phyloP scores from a whole-genome alignment of 495 filamentous ascomycete species.

The Pyrenopolyporus hunteri region DNA sequence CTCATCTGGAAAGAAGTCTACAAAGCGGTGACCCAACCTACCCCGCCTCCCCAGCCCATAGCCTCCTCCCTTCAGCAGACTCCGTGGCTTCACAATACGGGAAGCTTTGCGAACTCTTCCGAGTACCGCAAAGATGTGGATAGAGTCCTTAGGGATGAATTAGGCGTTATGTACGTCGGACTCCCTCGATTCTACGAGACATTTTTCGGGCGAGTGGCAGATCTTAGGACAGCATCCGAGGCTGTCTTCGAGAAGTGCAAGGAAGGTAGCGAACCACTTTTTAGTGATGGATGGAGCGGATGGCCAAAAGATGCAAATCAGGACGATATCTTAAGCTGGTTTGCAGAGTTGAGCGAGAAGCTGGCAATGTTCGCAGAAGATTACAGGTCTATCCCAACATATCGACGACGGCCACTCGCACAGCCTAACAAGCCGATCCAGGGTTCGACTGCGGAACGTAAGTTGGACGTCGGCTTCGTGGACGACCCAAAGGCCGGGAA shows the following conservation, averaged over 20 bases:
- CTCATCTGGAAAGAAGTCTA: constrained; percentile 42
- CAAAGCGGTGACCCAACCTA: constrained; percentile 39
- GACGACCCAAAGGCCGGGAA: background rate
- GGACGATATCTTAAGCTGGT: background rate
- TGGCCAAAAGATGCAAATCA: background rate
- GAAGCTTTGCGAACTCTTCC: constrained; percentile 51
- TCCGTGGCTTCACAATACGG: constrained; percentile 49
- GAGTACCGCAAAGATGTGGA: constrained; percentile 51
- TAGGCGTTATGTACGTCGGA: constrained; percentile 35
- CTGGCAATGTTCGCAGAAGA: background rate
- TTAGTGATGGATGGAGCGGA: background rate
- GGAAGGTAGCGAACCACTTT: background rate
- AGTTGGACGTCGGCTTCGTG: background rate
- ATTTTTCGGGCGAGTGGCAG: background rate
- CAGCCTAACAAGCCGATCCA: background rate
- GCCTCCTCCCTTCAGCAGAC: constrained; percentile 48
- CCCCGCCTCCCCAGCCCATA: constrained; percentile 45
- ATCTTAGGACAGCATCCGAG: background rate
- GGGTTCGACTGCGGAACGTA: background rate
- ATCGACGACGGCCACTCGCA: background rate
- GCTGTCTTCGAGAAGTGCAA: background rate
- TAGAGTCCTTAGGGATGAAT: constrained; percentile 47
- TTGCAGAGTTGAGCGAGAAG: background rate
- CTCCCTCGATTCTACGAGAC: background rate
- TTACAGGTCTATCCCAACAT: background rate